These are phyloP conservation scores for Tuber melanosporum DNA, from an alignment of 495 filamentous ascomycete genomes.

Conservation along the genomic window DNA sequence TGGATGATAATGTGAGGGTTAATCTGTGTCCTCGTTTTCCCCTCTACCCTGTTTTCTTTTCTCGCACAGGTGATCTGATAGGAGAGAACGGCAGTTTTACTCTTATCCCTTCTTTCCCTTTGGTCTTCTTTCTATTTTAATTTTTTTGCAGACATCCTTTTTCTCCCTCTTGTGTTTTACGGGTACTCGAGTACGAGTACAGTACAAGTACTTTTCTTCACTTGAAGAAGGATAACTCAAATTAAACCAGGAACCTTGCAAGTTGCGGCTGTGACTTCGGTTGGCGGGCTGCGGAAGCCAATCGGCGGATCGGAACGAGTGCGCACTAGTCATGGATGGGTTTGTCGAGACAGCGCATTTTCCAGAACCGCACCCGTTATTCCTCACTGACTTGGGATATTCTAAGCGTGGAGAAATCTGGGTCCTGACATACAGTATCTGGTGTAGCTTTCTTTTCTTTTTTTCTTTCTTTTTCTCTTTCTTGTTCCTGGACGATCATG, in stretches of 20 bases:
- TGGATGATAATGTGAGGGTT: not conserved
- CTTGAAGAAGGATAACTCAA: not conserved
- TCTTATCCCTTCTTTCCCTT: not conserved
- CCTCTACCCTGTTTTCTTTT: not conserved
- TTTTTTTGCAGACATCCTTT: not conserved
- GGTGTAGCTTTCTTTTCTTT: not conserved
- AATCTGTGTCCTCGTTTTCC: not conserved
- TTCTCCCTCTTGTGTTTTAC: not conserved
- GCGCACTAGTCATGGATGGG: conserved; percentile 3
- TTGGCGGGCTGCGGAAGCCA: conserved; percentile 26
- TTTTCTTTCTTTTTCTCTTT: not conserved
- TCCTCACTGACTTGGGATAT: not conserved
- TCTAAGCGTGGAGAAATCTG: not conserved
- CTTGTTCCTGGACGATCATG: not conserved
- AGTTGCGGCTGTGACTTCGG: conserved; percentile 23
- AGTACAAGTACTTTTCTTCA: not conserved
- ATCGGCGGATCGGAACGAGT: conserved; percentile 31
- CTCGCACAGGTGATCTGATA: not conserved
- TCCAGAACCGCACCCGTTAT: conserved; percentile 24
- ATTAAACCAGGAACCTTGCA: not conserved
- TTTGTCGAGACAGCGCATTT: conserved; percentile 33
- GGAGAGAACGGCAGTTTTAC: conserved; percentile 1
- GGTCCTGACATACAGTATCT: not conserved
- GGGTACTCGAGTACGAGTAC: too few relatives aligned
- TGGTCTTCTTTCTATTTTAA: not conserved